Percentiles rank a stretch among this genome's conserved stretches.
Evolutionary conservation across 352 stramenopile genomes (phyloP).

Genomic region (Globisporangium polare): DNA sequence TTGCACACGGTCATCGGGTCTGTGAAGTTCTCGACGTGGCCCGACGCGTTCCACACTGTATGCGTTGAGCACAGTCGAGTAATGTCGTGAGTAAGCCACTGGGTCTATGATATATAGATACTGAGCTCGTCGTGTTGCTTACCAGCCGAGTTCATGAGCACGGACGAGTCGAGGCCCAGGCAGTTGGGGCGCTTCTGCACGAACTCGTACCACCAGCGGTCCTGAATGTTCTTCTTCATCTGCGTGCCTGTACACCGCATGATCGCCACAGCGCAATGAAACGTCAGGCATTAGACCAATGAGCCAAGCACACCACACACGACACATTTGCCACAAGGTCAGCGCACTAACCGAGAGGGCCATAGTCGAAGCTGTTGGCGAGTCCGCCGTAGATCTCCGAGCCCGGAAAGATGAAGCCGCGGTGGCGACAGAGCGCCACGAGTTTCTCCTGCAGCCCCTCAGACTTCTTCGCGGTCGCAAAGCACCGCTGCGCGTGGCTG

Average conservation of each 20-base stretch:
- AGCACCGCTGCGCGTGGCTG: conserved; percentile 19
- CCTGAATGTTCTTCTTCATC: conserved; percentile 98
- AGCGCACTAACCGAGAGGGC: conserved; percentile 73
- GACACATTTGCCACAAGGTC: not conserved
- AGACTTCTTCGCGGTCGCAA: conserved; percentile 29
- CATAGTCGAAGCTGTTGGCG: conserved; percentile 98
- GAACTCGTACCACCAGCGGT: conserved; percentile 96
- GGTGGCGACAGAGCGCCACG: conserved; percentile 81
- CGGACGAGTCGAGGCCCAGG: conserved; percentile 93
- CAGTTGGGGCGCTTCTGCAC: conserved; percentile 93
- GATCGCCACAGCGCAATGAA: too few species aligned
- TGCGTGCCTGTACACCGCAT: conserved; percentile 2
- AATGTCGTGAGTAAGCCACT: too few species aligned
- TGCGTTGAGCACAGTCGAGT: not conserved
- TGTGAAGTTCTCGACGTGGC: conserved; percentile 96
- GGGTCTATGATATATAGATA: too few species aligned
- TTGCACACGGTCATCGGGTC: conserved; percentile 98
- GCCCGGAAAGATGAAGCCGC: conserved; percentile 93
- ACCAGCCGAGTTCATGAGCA: conserved; percentile 92
- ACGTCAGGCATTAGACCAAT: too few species aligned
- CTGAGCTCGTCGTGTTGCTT: not conserved
- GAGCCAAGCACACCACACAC: not conserved
- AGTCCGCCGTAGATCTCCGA: conserved; percentile 98
- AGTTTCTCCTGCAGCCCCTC: conserved; percentile 65
- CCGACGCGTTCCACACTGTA: conserved; percentile 92